Conservation (phyloP, 2,329 filamentous ascomycete genomes). For the Sclerotinia spermophila region DNA sequence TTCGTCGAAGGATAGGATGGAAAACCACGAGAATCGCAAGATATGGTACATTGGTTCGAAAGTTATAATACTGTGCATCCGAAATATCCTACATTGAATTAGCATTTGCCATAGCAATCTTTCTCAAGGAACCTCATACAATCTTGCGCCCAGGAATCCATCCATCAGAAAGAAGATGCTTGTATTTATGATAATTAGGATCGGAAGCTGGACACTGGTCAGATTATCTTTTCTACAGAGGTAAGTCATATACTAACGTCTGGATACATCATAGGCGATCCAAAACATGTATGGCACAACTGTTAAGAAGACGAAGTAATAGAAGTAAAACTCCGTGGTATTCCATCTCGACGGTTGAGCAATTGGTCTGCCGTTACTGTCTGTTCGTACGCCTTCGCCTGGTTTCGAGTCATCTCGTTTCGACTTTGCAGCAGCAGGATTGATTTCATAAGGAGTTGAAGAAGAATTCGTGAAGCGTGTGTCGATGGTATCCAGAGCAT, state of each 20-base stretch:
- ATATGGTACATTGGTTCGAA: slow-evolving; percentile 82
- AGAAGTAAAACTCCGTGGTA: slow-evolving; percentile 80
- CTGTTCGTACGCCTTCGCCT: slow-evolving; percentile 36
- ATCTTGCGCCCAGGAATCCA: slow-evolving; percentile 94
- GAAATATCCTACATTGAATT: slow-evolving; percentile 66
- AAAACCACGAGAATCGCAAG: slow-evolving; percentile 69
- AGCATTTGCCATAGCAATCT: slow-evolving; percentile 15
- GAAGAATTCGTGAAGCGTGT: slow-evolving; percentile 70
- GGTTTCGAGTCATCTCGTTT: slow-evolving; percentile 34
- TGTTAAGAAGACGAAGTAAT: slow-evolving; percentile 64
- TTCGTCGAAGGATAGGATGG: slow-evolving; percentile 73
- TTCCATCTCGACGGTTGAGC: slow-evolving; percentile 72
- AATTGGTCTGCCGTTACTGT: slow-evolving; percentile 44
- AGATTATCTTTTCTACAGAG: slow-evolving; percentile 16
- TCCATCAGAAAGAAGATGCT: slow-evolving; percentile 67
- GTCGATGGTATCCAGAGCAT: slow-evolving; percentile 65
- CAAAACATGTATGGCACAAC: slow-evolving; percentile 86
- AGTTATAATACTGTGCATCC: slow-evolving; percentile 80
- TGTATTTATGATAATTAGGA: slow-evolving; percentile 73
- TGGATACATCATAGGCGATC: slow-evolving; percentile 79
- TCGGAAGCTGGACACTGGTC: slow-evolving; percentile 60
- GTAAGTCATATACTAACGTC: slow-evolving; percentile 54
- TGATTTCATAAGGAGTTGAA: slow-evolving; percentile 58
- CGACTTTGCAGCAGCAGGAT: slow-evolving; percentile 37
- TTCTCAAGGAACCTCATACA: slow-evolving; percentile 45